These are phyloP conservation scores for Diplodia seriata DNA, from an alignment of 2,329 filamentous ascomycete genomes.

Conservation along the genomic window DNA sequence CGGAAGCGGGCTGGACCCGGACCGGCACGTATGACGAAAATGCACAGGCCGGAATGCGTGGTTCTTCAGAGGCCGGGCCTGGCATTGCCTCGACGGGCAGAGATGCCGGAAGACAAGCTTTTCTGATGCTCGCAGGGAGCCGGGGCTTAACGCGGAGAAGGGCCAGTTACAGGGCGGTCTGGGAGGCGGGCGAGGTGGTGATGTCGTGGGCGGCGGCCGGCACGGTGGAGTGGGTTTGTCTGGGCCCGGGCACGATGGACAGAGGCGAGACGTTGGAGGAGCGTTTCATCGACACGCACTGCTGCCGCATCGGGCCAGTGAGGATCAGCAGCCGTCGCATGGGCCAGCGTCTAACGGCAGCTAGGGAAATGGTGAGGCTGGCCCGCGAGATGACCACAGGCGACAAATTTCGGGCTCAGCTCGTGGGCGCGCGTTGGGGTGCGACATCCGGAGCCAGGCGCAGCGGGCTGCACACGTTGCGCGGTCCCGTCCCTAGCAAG, in stretches of 20 bases:
- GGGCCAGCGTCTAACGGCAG: constrained; percentile 29
- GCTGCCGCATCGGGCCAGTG: constrained; percentile 17
- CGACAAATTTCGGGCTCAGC: constrained; percentile 27
- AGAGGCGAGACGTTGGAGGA: constrained; percentile 23
- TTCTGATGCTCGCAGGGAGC: constrained; percentile 27
- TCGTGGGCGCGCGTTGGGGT: constrained; percentile 15
- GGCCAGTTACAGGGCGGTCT: constrained; percentile 18
- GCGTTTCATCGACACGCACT: constrained; percentile 20
- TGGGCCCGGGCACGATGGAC: constrained; percentile 14
- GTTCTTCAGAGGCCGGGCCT: constrained; percentile 11
- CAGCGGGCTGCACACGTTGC: background rate
- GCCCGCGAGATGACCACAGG: constrained; percentile 17
- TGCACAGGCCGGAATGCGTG: constrained; percentile 18
- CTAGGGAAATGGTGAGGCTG: constrained; percentile 31
- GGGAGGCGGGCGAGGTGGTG: constrained; percentile 2
- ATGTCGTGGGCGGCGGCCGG: constrained; percentile 3
- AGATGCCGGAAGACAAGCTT: constrained; percentile 20
- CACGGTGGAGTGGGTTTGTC: constrained; percentile 4
- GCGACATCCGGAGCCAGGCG: constrained; percentile 8
- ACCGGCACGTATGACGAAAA: constrained; percentile 27
- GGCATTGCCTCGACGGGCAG: constrained; percentile 6
- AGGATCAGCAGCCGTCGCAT: constrained; percentile 31
- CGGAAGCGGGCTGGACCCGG: constrained; percentile 16
- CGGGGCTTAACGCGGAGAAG: constrained; percentile 7
- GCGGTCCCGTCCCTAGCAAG: background rate